phyloP scores from a whole-genome alignment of 306 rosid genomes.

The Glycine soja region DNA sequence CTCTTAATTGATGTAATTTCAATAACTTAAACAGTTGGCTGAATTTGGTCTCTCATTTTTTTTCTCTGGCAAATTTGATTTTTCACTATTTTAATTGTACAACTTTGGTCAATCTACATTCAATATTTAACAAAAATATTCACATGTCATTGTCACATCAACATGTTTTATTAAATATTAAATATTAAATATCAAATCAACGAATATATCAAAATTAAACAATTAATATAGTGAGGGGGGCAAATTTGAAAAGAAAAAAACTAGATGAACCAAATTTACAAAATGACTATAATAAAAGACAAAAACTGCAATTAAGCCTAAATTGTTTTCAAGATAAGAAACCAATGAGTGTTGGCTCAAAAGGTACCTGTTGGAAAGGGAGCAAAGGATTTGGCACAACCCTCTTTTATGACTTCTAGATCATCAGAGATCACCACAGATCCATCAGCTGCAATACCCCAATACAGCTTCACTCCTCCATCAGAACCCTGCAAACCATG shows the following conservation, averaged over 20 bases:
- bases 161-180: too few relatives aligned
- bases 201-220: too few relatives aligned
- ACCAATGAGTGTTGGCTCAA: neutral
- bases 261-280: neutral
- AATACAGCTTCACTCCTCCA: conserved; percentile 88
- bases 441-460: conserved; percentile 98
- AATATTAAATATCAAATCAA: too few relatives aligned
- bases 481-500: conserved; percentile 78
- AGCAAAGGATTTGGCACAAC: conserved; percentile 98
- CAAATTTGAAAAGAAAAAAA: too few relatives aligned
- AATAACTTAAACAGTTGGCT: too few relatives aligned
- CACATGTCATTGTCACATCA: too few relatives aligned
- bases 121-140: neutral
- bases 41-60: too few relatives aligned
- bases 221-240: too few relatives aligned
- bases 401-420: conserved; percentile 79
- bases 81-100: neutral
- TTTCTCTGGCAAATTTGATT: too few relatives aligned
- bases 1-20: neutral
- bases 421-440: conserved; percentile 97
- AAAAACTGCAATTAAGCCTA: neutral
- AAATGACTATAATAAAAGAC: too few relatives aligned
- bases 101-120: too few relatives aligned
- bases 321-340: neutral
- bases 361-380: conserved; percentile 87